Evolutionary conservation across 768 basidiomycete genomes (phyloP).

Genomic region (Coprinellus micaceus): DNA sequence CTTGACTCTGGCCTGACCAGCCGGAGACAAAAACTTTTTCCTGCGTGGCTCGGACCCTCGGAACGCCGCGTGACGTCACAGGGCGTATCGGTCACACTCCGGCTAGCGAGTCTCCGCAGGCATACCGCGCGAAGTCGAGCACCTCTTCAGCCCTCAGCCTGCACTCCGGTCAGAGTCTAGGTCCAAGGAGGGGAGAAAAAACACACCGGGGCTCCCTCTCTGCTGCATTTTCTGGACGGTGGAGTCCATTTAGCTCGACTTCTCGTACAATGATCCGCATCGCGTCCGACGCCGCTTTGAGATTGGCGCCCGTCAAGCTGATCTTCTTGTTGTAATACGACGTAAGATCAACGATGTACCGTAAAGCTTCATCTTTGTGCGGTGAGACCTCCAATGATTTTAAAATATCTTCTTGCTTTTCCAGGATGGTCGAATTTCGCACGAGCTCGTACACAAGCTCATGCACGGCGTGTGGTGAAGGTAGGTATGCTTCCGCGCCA

Average conservation of each 20-base stretch:
- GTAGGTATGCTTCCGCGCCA: constrained; percentile 52
- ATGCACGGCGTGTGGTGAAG: constrained; percentile 51
- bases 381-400: constrained; percentile 32
- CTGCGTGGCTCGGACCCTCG: constrained; percentile 37
- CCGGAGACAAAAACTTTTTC: constrained; percentile 42
- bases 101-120: constrained; percentile 52
- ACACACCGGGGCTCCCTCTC: constrained; percentile 47
- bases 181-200: constrained; percentile 18
- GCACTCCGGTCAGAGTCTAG: constrained; percentile 18
- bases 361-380: constrained; percentile 31
- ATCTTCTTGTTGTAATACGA: constrained; percentile 58
- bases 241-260: constrained; percentile 60
- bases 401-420: constrained; percentile 45
- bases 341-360: constrained; percentile 34
- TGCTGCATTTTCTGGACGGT: constrained; percentile 26
- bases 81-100: constrained; percentile 14
- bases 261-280: constrained; percentile 56
- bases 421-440: constrained; percentile 46
- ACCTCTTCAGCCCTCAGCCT: constrained; percentile 47
- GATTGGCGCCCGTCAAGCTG: constrained; percentile 28
- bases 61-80: constrained; percentile 33
- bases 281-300: constrained; percentile 48
- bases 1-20: constrained; percentile 17
- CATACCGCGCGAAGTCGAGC: constrained; percentile 53
- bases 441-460: constrained; percentile 67